Conservation (phyloP, 257 asterid genomes). For the Parsonsia alboflavescens region DNA sequence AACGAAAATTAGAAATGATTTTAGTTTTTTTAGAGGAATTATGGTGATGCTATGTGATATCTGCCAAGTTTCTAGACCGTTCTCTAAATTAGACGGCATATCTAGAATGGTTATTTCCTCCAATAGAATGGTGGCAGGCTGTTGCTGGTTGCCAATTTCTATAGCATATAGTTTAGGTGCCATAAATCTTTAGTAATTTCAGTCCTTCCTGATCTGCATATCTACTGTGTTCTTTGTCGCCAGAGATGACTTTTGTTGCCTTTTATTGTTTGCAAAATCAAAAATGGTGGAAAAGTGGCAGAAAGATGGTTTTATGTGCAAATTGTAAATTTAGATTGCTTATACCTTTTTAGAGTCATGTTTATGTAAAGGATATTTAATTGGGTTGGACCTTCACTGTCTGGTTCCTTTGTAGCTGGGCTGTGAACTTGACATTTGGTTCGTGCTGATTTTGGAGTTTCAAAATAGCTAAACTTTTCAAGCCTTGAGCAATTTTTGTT, state of each 20-base stretch:
- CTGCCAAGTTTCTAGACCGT: background rate
- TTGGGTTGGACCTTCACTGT: background rate
- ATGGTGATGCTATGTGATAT: background rate
- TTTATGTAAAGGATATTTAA: background rate
- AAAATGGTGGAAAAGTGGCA: background rate
- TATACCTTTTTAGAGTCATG: background rate
- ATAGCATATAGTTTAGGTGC: background rate
- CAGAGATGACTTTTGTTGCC: background rate
- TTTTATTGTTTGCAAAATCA: background rate
- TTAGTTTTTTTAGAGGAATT: background rate
- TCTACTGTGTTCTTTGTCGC: background rate
- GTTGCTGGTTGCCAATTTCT: background rate
- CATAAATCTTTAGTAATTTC: background rate
- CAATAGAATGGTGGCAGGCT: background rate
- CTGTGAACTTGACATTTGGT: background rate
- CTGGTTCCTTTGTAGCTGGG: background rate
- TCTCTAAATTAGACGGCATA: background rate
- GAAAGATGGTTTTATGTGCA: background rate
- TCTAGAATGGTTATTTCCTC: background rate
- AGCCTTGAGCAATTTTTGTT: background rate
- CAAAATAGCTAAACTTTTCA: background rate
- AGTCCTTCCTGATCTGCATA: background rate
- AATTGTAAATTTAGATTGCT: background rate
- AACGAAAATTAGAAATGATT: constrained; percentile 7
- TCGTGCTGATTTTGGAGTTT: background rate